These are phyloP conservation scores for Camelina neglecta DNA, from an alignment of 345 rosid species.

Conservation along the genomic window DNA sequence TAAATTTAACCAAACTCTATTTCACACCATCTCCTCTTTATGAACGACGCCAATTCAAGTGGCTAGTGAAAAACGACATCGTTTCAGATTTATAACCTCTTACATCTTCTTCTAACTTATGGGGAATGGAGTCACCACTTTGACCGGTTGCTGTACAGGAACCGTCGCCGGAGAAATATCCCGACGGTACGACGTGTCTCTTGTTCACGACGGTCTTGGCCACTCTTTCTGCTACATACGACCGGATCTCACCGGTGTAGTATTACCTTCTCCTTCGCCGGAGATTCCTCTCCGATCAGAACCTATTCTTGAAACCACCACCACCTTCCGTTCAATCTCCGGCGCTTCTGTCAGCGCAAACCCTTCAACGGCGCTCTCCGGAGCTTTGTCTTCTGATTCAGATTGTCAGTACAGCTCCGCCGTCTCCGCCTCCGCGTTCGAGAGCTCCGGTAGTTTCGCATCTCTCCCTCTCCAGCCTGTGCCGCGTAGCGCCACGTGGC, in stretches of 20 bases:
- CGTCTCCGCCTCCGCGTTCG: conserved; percentile 70
- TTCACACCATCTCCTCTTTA: conserved; percentile 14
- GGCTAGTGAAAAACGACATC: conserved; percentile 5
- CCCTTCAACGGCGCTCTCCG: conserved; percentile 66
- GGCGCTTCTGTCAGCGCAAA: conserved; percentile 97
- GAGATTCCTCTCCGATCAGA: conserved; percentile 56
- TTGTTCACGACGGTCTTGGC: conserved; percentile 66
- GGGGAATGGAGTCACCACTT: conserved; percentile 73
- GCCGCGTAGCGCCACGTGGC: conserved; percentile 53
- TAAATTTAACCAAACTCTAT: conserved; percentile 34
- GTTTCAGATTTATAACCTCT: not conserved
- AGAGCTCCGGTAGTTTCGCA: conserved; percentile 85
- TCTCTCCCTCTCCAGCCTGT: conserved; percentile 91
- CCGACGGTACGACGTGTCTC: conserved; percentile 59
- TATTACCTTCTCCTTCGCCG: conserved; percentile 45
- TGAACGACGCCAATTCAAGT: conserved; percentile 21
- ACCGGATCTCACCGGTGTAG: conserved; percentile 50
- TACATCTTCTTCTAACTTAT: conserved; percentile 33
- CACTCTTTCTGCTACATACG: conserved; percentile 87
- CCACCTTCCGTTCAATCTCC: conserved; percentile 80
- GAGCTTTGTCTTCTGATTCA: conserved; percentile 18
- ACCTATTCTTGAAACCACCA: conserved; percentile 27
- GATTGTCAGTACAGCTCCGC: conserved; percentile 46
- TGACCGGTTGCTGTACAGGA: conserved; percentile 64
- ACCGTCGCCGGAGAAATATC: conserved; percentile 59